Evolutionary conservation across 2,329 filamentous ascomycete genomes (phyloP), one percentile per base, ranked within the genome.

Genomic region (Xylaria arbuscula): DNA sequence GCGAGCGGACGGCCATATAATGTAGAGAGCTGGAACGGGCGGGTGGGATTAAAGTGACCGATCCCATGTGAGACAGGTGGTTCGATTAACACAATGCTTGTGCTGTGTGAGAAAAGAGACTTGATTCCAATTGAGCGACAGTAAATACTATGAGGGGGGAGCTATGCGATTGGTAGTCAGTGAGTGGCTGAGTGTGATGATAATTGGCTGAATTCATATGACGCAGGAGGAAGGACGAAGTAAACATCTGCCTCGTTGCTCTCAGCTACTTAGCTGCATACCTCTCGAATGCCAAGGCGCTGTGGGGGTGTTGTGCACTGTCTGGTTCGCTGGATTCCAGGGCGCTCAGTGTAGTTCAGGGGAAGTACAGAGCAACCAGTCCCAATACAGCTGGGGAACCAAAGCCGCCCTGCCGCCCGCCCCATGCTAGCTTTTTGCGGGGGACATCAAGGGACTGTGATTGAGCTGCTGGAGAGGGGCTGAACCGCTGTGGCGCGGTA

Each of bases 201-300:
- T 32, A 50, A 61, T 48, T 47, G 45, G 64, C 60, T n/a, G 28
- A 57, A 54, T 57, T 34, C 24, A 24, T 47, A 28, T 34, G 56
- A 59, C 28, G 56, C 42, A 48, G 56, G 56, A 42, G 24, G 40
- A 59, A 42, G 42, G 24, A 54, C 2, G 28, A 5, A 32, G 19
- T 17, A 42, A 19, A 8, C 10, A 28, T 34, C 57, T 22, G 40
- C 8, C 28, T 54, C 17, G 17, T 2, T 19, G 17, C 28, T 10
- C 3, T n/a, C 2, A 13, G 28, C 15, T 60, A n/a, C n/a, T n/a
- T n/a, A n/a, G n/a, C n/a, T n/a, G n/a, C n/a, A n/a, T n/a, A n/a
- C n/a, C n/a, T n/a, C n/a, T n/a, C n/a, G n/a, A n/a, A 42, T 53
- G 63, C 67, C 67, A 66, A 69, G 67, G n/a, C 34, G 19, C 38